Percentiles rank a stretch among this genome's conserved stretches.
Evolutionary conservation across 257 asterid genomes (phyloP).

Genomic region (Solanum clarkiae): DNA sequence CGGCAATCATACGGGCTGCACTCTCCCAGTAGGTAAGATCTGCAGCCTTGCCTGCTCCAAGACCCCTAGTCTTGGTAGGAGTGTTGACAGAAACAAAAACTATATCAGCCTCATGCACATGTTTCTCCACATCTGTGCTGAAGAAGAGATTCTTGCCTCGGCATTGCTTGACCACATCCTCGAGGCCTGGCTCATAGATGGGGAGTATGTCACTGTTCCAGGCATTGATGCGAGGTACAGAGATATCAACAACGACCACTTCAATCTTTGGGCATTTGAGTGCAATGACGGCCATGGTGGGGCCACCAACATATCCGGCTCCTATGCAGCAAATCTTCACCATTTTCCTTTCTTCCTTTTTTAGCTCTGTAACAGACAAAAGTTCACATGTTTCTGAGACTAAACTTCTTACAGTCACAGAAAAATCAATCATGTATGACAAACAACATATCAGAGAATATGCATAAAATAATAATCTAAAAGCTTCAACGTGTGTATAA

Average conservation of each 20-base stretch:
- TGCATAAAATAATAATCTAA: background rate
- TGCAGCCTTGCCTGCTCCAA: slow-evolving; percentile 97
- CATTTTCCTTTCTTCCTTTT: slow-evolving; percentile 31
- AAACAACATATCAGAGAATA: background rate
- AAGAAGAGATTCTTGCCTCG: slow-evolving; percentile 90
- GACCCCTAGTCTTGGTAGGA: slow-evolving; percentile 92
- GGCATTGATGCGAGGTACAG: slow-evolving; percentile 73
- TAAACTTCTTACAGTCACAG: background rate
- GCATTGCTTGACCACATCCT: slow-evolving; percentile 82
- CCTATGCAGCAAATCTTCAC: slow-evolving; percentile 98
- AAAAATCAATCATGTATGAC: background rate
- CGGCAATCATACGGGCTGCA: slow-evolving; percentile 95
- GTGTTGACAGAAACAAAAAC: slow-evolving; percentile 88
- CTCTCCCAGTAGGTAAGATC: slow-evolving; percentile 94
- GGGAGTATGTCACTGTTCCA: slow-evolving; percentile 96
- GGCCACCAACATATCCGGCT: slow-evolving; percentile 92
- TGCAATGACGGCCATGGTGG: slow-evolving; percentile 95
- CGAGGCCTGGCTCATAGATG: slow-evolving; percentile 95
- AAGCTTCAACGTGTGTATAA: background rate
- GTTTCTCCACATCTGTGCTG: slow-evolving; percentile 91
- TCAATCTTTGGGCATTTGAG: slow-evolving; percentile 73
- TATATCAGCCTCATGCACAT: slow-evolving; percentile 73
- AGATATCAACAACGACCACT: slow-evolving; percentile 84
- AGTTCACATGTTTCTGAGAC: background rate
- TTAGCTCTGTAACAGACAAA: slow-evolving; percentile 13